Base-by-base conservation (phyloP, 768 basidiomycete species). In the Gloeophyllum trabeum region DNA sequence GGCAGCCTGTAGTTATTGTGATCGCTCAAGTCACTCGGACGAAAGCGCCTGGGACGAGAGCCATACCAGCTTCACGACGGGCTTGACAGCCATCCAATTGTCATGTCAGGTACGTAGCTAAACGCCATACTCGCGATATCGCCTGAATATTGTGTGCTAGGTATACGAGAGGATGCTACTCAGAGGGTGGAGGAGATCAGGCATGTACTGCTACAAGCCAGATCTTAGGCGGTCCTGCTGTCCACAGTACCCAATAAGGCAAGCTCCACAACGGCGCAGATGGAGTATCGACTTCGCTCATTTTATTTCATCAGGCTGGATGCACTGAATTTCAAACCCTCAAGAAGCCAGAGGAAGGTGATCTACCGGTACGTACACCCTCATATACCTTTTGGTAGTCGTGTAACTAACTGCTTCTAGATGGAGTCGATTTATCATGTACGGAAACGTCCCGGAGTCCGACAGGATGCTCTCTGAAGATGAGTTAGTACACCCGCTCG, bases 181-280 rank as follows among this genome's bases (percentile, higher is more conserved):
- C 60, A 70, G 79, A 16, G 86, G 87, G 21, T 91, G 87, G 87
- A 73, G 88, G 42, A 73, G 88, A 46, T 85, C 84, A 42, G 86
- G 86, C 61, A 67, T 64, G 23, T 92, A 80, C 61, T 79, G 88
- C 52, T 97, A 97, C 60, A 89, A 87, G 48, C 92, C 92, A 3
- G 79, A 93, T 58, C 65, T 93, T 59, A 71, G 66, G 47, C 57
- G 61, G 4, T 82, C 90, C 6, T 97, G 94, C 55, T 98, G 94
- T 57, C 89, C 93, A 1, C 86, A 91, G 50, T 94, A 96, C 56
- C 90, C 94, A 2, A 97, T 97, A 58, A 87, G 76, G 90, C 84
- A 51, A 32, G 28, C 16, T 32, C 43, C 66, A 56, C 39, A 50
- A 47, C 39, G 22, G 37, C 20, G 10, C 28, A 32, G 32, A 22